Evolutionary conservation across 768 basidiomycete species (phyloP).

Genomic region (Clitopilus passeckerianus): DNA sequence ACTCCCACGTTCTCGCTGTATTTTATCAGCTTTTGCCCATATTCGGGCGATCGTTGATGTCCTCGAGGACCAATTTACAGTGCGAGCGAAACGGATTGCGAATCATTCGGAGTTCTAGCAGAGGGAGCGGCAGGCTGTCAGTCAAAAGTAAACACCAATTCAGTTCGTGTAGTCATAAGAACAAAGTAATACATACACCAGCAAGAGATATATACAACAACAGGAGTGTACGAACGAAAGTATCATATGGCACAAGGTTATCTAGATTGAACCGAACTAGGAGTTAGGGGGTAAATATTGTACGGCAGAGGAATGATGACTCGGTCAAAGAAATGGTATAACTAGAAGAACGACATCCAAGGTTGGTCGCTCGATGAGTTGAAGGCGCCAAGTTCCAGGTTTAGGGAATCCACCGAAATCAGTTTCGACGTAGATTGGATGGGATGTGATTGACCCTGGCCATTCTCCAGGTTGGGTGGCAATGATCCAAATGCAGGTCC

Average conservation of each 20-base stretch:
- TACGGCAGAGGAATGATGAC: background rate
- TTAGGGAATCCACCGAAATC: slow-evolving; percentile 37
- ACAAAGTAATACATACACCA: background rate
- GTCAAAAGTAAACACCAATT: background rate
- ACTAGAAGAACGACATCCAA: slow-evolving; percentile 46
- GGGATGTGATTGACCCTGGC: slow-evolving; percentile 9
- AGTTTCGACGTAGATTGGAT: slow-evolving; percentile 30
- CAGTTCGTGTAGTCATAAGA: background rate
- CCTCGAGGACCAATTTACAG: background rate
- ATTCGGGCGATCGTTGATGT: background rate
- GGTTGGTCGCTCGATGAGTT: slow-evolving; percentile 34
- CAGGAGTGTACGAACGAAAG: background rate
- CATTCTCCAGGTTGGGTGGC: background rate
- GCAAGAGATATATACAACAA: background rate
- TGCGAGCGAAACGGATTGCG: background rate
- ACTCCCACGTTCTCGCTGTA: background rate
- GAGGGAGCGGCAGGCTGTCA: background rate
- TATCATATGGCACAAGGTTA: background rate
- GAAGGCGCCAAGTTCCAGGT: slow-evolving; percentile 45
- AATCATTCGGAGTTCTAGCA: background rate
- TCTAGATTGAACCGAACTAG: background rate
- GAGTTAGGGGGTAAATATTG: background rate
- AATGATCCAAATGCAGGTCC: slow-evolving; percentile 17
- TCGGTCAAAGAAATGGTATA: slow-evolving; percentile 1
- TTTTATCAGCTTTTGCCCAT: background rate